These are phyloP conservation scores for Jacaranda copaia DNA, from an alignment of 257 asterid species.

Conservation along the genomic window DNA sequence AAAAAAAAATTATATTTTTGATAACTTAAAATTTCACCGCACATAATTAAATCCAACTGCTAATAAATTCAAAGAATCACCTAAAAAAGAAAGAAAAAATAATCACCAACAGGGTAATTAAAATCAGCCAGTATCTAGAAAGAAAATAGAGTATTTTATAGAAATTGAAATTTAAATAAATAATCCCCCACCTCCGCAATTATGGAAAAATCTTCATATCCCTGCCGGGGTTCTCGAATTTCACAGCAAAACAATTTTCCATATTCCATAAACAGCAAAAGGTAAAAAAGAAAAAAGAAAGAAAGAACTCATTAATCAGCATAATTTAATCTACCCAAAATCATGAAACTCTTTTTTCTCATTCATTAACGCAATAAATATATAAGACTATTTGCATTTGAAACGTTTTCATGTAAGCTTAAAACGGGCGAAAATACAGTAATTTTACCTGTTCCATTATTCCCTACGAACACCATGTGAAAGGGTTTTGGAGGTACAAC, in stretches of 20 bases:
- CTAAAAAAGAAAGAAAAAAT: too few relatives aligned
- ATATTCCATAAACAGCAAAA: constrained; percentile 18
- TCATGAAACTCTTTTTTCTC: background rate
- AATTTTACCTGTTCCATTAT: constrained; percentile 52
- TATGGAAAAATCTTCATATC: background rate
- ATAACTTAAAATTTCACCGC: too few relatives aligned
- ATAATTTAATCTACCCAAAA: constrained; percentile 16
- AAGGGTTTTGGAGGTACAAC: constrained; percentile 65
- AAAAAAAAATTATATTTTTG: too few relatives aligned
- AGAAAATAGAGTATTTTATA: background rate
- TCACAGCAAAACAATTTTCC: background rate
- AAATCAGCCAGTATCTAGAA: constrained; percentile 6
- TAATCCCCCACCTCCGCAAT: background rate
- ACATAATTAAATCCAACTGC: too few relatives aligned
- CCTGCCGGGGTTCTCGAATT: background rate
- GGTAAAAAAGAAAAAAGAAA: too few relatives aligned
- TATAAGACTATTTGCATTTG: background rate
- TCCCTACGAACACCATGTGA: constrained; percentile 64
- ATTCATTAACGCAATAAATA: background rate
- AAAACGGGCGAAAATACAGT: background rate
- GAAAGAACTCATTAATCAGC: constrained; percentile 1
- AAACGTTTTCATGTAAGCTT: background rate
- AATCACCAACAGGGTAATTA: background rate
- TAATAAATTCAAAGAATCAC: too few relatives aligned
- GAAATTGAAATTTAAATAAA: background rate